Base-by-base conservation (phyloP, 441 rosid genomes). In the Capsella rubella region DNA sequence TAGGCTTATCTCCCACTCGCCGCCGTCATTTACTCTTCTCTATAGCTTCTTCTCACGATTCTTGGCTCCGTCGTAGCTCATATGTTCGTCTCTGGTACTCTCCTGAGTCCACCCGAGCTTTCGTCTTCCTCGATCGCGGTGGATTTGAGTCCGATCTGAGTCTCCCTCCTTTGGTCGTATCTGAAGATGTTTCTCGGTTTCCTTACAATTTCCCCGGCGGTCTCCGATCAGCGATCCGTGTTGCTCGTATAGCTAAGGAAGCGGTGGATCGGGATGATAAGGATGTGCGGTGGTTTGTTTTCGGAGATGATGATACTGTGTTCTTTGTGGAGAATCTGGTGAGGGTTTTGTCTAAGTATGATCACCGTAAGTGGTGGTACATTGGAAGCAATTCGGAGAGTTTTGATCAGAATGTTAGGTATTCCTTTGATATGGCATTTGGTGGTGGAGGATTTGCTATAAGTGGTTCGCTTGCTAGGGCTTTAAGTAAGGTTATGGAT, bases 401-500 rank as follows among this genome's bases (percentile, higher is more conserved):
- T 68, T 91, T 86, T 64, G 89, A 79, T 75, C 98, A 91, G 89
- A 93, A 90, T 40, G 66, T 72, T 47, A 89, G 83, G 81, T n/a
- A 88, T 72, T 91, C 98, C 16, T 91, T 91, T 57, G 84, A 84
- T n/a, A 93, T 91, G 97, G 98, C 90, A 21, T 93, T 89, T 59
- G 97, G 99, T 9, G 97, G 99, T 1, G 97, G 93, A 32, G 97
- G 99, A 54, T 92, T 94, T 46, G 97, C 93, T 3, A 77, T 92
- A 15, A 92, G 95, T 65, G 77, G 81, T 46, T 82, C 97, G 2
- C 86, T 94, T 66, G 97, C 82, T 8, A 82, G 71, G 75, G 95
- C 78, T 66, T 69, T 91, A 21, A 84, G 89, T 18, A 74, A 79
- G 81, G 93, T 89, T 71, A 57, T 92, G 76, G 99, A 94, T 67